Base-by-base conservation (phyloP, 768 basidiomycete genomes). In the Leucocoprinus sp. region DNA sequence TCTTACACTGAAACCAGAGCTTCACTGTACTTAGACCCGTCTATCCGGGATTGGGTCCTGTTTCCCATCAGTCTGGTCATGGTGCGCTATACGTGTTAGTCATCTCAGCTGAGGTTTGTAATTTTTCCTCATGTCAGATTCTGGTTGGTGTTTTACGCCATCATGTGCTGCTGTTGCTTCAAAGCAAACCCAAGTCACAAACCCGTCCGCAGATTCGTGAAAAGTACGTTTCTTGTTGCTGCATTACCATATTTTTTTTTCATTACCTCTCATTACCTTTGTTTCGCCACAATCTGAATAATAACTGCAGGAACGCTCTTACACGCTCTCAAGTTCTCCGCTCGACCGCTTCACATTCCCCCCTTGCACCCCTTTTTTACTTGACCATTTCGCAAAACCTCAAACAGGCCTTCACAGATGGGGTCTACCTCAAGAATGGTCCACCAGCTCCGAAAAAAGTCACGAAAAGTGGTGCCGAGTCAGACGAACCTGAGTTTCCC, bases 1-100 rank as follows among this genome's bases (percentile, higher is more conserved):
- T 31, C n/a, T 19, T 43, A 0, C 48, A 8, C 48, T 29, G 43
- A 37, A 19, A 52, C n/a, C 50, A 78, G 74, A 37, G 66, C 69
- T 11, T 75, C 75, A 29, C 64, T 78, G 50, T 78, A 92, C 65
- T 81, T 97, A 38, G 93, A 97, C 69, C 93, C 93, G 34, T 89
- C 93, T 65, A 97, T 97, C 62, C 80, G 93, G 55, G 91, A 87
- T 59, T 89, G 84, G 86, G 82, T 97, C 35, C 66, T 97, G 48
- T 92, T 97, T 66, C 93, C 93, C 43, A 96, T 97, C 66, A 97
- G 93, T 42, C 70, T 96, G 51, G 92, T 97, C 60, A 96, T 96
- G 93, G 93, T 90, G 52, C 56, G 78, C 66, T 50, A n/a, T 43
- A 51, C 44, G 23, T 28, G 40, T 34, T n/a, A n/a, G n/a, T n/a